Evolutionary conservation across 345 rosid species (phyloP), one percentile per base, ranked within the genome.

Genomic region (Theobroma cacao): DNA sequence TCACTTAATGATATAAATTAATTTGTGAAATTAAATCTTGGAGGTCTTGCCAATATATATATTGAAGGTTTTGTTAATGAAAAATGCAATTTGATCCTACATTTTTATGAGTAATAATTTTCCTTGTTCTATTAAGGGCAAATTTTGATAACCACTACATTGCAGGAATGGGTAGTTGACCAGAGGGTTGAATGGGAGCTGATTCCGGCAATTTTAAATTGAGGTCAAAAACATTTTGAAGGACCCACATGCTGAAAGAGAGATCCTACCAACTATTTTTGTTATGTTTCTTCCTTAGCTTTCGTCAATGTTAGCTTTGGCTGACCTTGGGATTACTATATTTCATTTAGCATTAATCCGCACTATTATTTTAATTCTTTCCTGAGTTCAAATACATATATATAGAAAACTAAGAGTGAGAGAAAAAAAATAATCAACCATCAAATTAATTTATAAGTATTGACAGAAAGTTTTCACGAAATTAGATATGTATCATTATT

Each of bases 211-310:
- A 65, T 55, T 55, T n/a, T 45, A 15, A 77, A 7, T 17, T 22
- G 9, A 64, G 36, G 58, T 72, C 15, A 52, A 52, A 38, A 15
- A 3, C 60, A 69, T 14, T 24, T 28, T 5, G n/a, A 41, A 22
- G 50, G 40, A 78, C 76, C 77, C 64, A 48, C 63, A 41, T n/a
- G 28, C 50, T n/a, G 22, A 55, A 79, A 72, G 40, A 64, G 26
- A 30, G 75, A 67, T 74, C 47, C 78, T 55, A 63, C 18, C 75
- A 24, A 31, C 31, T 33, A 1, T 61, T 61, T n/a, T 61, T 30
- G 0, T 7, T 7, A 13, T 33, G 2, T 33, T 61, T 61, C 9
- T 8, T 55, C 17, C 18, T n/a, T 55, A 7, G 10, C 22, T 2
- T 26, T 0, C 31, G 12, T 28, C 34, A 28, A 10, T 12, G 18